Evolutionary conservation across 176 grass and related monocot species (phyloP).

Genomic region (Phragmites australis): DNA sequence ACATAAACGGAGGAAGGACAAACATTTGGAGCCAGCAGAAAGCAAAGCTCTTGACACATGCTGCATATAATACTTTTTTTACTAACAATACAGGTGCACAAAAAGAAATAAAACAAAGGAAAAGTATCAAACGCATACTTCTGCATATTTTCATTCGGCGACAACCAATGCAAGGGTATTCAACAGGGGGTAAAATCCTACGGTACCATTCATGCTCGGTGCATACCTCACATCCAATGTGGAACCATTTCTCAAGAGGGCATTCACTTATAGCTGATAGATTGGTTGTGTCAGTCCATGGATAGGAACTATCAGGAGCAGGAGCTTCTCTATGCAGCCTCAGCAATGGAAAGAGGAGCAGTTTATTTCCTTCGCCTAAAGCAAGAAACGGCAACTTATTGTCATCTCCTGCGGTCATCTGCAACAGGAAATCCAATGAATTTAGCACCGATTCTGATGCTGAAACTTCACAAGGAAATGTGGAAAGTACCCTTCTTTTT

Average conservation of each 20-base stretch:
- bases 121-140: slow-evolving; percentile 6
- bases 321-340: slow-evolving; percentile 70
- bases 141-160: neutral
- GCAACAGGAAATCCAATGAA: slow-evolving; percentile 26
- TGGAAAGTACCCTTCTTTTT: neutral
- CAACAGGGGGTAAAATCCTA: neutral
- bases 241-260: slow-evolving; percentile 84
- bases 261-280: slow-evolving; percentile 55
- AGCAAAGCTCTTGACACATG: neutral
- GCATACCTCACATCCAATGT: slow-evolving; percentile 83
- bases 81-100: too few species aligned
- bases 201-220: neutral
- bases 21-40: neutral
- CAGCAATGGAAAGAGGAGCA: slow-evolving; percentile 80
- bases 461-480: slow-evolving; percentile 4
- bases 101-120: neutral
- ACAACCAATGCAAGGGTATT: slow-evolving; percentile 16
- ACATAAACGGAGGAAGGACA: neutral
- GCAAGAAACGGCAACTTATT: slow-evolving; percentile 72
- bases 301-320: slow-evolving; percentile 41
- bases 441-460: neutral
- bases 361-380: slow-evolving; percentile 73
- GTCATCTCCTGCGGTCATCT: slow-evolving; percentile 42
- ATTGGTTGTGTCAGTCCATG: slow-evolving; percentile 54
- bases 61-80: neutral